Evolutionary conservation across 2,329 filamentous ascomycete genomes (phyloP), one percentile per base, ranked within the genome.

Genomic region (Pseudocercospora crystallina): DNA sequence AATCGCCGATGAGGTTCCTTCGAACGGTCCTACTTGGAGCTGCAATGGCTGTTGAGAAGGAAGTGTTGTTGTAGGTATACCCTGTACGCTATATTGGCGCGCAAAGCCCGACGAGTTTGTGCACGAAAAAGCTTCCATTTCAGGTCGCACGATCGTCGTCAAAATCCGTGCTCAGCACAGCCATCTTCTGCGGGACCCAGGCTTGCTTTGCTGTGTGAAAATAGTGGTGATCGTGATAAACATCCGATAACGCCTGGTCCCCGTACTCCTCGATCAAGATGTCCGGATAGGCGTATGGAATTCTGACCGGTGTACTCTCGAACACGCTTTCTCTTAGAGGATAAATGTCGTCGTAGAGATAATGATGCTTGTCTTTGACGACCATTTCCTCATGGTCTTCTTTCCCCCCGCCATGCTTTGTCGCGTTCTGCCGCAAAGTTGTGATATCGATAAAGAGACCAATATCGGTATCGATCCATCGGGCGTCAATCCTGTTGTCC

Each of bases 361-460:
- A 84, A 31, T 71, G 66, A 60, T 84, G 81, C 8, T 68, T 70
- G 64, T 83, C 81, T 62, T 84, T 84, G 61, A 76, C 80, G 68
- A 76, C 77, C 66, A 82, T 69, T 7, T 69, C 70, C 5, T 72
- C 75, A 8, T 67, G 44, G 2, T 67, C 49, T 1, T 76, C 77
- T 3, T 63, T 50, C 0, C 63, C 62, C 39, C 73, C 66, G 9
- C 32, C 20, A 38, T 26, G 5, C 68, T 69, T 0, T 7, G 67
- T 67, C 12, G 69, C 59, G 54, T 81, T 75, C 9, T 71, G 71
- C 43, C 80, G 71, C 5, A 84, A 69, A 5, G 79, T 77, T 0
- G 81, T 83, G 53, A 84, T 81, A 61, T 84, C 81, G 58, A 84
- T 82, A 59, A 82, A 84, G 0, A 84, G 65, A 0, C 81, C 81